Evolutionary conservation across 2,329 filamentous ascomycete genomes (phyloP), one percentile per base, ranked within the genome.

Genomic region (Pseudogymnoascus sp.): DNA sequence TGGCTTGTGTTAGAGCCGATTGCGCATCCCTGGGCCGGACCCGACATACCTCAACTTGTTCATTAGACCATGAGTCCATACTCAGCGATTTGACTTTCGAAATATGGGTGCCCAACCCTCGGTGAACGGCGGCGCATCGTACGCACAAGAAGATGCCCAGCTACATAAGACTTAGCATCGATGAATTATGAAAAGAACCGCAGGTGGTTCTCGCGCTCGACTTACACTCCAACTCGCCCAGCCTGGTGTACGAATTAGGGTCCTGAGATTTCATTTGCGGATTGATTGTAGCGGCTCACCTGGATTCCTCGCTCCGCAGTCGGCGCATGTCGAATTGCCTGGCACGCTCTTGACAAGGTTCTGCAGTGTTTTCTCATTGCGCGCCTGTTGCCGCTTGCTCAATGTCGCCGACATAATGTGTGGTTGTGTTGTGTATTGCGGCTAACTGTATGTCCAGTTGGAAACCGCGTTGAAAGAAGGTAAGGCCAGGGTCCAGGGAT

Each of bases 61-160:
- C 94, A 71, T 88, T 87, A 58, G 89, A 86, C 94, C 94, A 99
- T 68, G 88, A 94, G 76, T 99, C 94, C 92, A 99, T 97, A 74
- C 89, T 97, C 77, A 99, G 76, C 37, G 92, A 97, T 76, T 99
- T 99, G 79, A 99, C 92, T 75, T 99, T 99, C 67, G 92, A 97
- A 65, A 99, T 91, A 75, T 99, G 94, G 40, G 94, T 97, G 64
- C 94, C 94, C 71, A 99, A 81, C 77, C 97, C 97, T 71, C 94
- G 90, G 78, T 99, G 94, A 71, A 97, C 84, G 61, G 92, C 84
- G 60, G 92, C 94, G 80, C 94, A 99, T 73, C 94, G 90, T 89
- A 99, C 95, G 77, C 94, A 99, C 59, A 99, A 81, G 74, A 99
- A 99, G 66, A 97, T 85, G 63, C 94, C 94, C 76, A 99, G 79